Conservation (phyloP, 768 basidiomycete species). For the Leccinum barrowsii region DNA sequence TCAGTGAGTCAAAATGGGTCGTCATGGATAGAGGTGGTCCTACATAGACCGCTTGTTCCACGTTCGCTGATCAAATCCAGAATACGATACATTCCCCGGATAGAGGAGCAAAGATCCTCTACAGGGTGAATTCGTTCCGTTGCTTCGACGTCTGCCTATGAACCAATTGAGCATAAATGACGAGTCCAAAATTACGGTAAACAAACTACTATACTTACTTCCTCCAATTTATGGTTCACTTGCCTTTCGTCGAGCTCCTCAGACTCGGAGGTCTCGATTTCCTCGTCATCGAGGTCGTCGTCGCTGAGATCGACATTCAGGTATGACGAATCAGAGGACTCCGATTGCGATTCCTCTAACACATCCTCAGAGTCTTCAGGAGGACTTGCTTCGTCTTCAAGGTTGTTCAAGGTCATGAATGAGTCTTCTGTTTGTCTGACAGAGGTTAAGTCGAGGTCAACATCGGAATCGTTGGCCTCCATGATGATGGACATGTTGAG, state of each 20-base stretch:
- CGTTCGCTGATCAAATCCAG: slow-evolving; percentile 52
- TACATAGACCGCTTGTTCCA: slow-evolving; percentile 51
- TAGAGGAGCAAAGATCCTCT: slow-evolving; percentile 26
- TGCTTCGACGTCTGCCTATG: slow-evolving; percentile 18
- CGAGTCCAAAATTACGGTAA: not conserved
- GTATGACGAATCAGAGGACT: slow-evolving; percentile 20
- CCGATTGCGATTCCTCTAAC: slow-evolving; percentile 14
- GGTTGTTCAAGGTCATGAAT: slow-evolving; percentile 7
- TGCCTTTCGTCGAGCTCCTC: slow-evolving; percentile 13
- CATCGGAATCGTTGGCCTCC: slow-evolving; percentile 11
- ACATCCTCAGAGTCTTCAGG: not conserved
- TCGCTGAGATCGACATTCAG: slow-evolving; percentile 14
- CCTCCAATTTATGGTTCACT: slow-evolving; percentile 10
- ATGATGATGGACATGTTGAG: slow-evolving; percentile 14
- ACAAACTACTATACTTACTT: slow-evolving; percentile 2
- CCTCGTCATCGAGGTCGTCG: slow-evolving; percentile 11
- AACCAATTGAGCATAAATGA: not conserved
- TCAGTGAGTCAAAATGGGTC: not conserved
- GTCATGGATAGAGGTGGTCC: not conserved
- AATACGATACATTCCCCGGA: slow-evolving; percentile 49
- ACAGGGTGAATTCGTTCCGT: slow-evolving; percentile 9
- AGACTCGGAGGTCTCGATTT: slow-evolving; percentile 17
- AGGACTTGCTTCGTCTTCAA: not conserved
- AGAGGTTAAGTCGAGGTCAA: slow-evolving; percentile 7
- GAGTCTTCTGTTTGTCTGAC: slow-evolving; percentile 6